Conservation (phyloP, 306 rosid species). For the Cucumis hystrix region DNA sequence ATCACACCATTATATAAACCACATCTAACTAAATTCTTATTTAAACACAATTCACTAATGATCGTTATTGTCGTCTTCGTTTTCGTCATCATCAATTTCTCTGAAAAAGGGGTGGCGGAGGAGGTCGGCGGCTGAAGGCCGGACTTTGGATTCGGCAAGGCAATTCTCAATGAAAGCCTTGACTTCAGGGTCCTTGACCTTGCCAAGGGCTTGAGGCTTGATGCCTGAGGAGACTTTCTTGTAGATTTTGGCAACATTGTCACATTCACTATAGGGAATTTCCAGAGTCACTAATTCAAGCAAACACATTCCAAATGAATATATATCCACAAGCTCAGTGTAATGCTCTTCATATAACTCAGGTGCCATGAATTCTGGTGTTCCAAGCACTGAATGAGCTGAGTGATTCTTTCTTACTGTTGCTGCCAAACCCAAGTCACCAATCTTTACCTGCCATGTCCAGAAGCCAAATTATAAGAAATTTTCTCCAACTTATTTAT, state of each 20-base stretch:
- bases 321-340: slow-evolving; percentile 84
- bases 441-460: slow-evolving; percentile 66
- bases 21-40: not conserved
- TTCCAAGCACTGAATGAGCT: slow-evolving; percentile 82
- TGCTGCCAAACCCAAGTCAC: slow-evolving; percentile 88
- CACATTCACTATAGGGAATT: slow-evolving; percentile 80
- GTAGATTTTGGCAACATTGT: slow-evolving; percentile 70
- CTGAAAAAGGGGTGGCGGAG: slow-evolving; percentile 62
- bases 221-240: slow-evolving; percentile 64
- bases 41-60: not conserved
- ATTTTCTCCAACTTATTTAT: not conserved
- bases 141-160: slow-evolving; percentile 49
- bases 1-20: not conserved
- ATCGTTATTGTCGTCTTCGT: not conserved
- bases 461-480: not conserved
- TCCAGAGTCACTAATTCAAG: slow-evolving; percentile 80
- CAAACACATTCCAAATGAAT: slow-evolving; percentile 85
- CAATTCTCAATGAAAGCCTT: slow-evolving; percentile 66
- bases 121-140: slow-evolving; percentile 74
- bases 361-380: slow-evolving; percentile 92
- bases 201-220: slow-evolving; percentile 51
- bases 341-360: slow-evolving; percentile 77
- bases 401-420: slow-evolving; percentile 63
- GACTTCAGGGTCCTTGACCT: slow-evolving; percentile 48
- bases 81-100: slow-evolving; percentile 20